Percentiles rank a stretch among this genome's conserved stretches.
phyloP scores from a whole-genome alignment of 345 rosid genomes.

The Lumnitzera racemosa region DNA sequence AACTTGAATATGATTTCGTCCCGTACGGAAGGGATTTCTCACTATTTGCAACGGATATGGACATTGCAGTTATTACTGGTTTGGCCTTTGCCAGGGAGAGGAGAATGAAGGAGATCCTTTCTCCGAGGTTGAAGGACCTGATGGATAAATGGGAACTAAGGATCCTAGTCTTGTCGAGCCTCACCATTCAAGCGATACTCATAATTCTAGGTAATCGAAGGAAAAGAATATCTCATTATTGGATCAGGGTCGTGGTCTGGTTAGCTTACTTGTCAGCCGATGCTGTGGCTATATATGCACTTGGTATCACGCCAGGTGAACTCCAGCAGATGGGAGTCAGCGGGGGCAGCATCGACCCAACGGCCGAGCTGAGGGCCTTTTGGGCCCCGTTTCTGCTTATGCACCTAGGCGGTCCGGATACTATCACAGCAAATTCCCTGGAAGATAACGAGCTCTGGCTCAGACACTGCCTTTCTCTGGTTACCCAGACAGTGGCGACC shows the following conservation, averaged over 20 bases:
- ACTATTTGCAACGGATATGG: no score
- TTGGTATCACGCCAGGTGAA: slow-evolving; percentile 9
- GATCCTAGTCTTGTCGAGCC: slow-evolving; percentile 8
- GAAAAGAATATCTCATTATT: neutral
- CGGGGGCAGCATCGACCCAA: neutral
- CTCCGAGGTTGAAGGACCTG: neutral
- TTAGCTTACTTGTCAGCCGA: no score
- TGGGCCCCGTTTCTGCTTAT: slow-evolving; percentile 24
- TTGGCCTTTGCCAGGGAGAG: no score
- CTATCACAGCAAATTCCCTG: slow-evolving; percentile 5
- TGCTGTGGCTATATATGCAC: slow-evolving; percentile 11
- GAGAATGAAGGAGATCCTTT: neutral
- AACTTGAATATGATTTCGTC: no score
- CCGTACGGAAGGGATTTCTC: no score
- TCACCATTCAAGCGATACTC: slow-evolving; percentile 13
- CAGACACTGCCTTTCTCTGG: slow-evolving; percentile 22
- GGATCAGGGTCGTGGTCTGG: neutral
- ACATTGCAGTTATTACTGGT: no score
- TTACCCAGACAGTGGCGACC: slow-evolving; percentile 14
- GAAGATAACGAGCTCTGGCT: neutral
- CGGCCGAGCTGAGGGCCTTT: slow-evolving; percentile 7
- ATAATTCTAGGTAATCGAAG: slow-evolving; percentile 3
- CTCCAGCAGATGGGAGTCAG: neutral
- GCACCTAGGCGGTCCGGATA: slow-evolving; percentile 39
- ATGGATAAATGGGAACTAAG: slow-evolving; percentile 25